Evolutionary conservation across 345 rosid species (phyloP).

Genomic region (Citrus reticulata): DNA sequence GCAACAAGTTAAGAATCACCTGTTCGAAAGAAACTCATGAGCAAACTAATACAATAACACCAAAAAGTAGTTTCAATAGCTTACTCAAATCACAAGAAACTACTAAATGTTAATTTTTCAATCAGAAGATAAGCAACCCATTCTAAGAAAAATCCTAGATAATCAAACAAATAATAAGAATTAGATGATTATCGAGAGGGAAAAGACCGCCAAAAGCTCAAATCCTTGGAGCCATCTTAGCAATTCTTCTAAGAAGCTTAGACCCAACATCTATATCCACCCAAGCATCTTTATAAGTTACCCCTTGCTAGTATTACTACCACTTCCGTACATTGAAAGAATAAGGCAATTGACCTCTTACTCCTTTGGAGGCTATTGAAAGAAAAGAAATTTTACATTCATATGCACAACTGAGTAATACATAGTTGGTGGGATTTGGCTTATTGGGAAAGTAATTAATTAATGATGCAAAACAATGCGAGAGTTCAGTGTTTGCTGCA

Average conservation of each 20-base stretch:
- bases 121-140: background rate
- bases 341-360: background rate
- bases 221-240: slow-evolving; percentile 84
- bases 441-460: background rate
- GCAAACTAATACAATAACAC: background rate
- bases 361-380: background rate
- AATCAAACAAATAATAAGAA: background rate
- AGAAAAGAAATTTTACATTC: no score
- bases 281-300: slow-evolving; percentile 78
- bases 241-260: slow-evolving; percentile 79
- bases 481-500: slow-evolving; percentile 16
- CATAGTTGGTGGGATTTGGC: no score
- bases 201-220: slow-evolving; percentile 90
- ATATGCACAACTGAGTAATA: no score
- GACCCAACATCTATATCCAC: slow-evolving; percentile 91
- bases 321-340: slow-evolving; percentile 23
- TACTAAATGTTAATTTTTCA: background rate
- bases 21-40: slow-evolving; percentile 18
- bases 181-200: slow-evolving; percentile 56
- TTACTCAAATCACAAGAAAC: background rate
- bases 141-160: no score
- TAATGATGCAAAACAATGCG: slow-evolving; percentile 6
- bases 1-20: slow-evolving; percentile 90
- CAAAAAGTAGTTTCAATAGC: no score
- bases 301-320: slow-evolving; percentile 11